Evolutionary conservation across 768 basidiomycete species (phyloP).

Genomic region (Tulasnella sp.): DNA sequence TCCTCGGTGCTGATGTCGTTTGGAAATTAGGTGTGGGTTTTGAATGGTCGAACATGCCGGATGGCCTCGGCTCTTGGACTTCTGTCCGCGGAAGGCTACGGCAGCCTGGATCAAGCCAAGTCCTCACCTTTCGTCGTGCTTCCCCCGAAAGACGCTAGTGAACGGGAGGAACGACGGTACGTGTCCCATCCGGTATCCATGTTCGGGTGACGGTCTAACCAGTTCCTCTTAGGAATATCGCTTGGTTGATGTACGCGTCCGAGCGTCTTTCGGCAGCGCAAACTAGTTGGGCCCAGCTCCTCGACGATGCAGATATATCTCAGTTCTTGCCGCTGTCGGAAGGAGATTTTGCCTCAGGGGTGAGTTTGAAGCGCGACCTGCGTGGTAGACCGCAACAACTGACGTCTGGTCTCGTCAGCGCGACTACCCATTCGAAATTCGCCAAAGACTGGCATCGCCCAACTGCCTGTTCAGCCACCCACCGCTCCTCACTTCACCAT

Average conservation of each 20-base stretch:
- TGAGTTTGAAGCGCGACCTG: slow-evolving; percentile 36
- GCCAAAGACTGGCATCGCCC: slow-evolving; percentile 24
- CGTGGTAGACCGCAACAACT: background rate
- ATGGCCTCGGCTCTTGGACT: slow-evolving; percentile 53
- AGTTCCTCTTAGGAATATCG: slow-evolving; percentile 48
- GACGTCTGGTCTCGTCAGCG: background rate
- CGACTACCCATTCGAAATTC: slow-evolving; percentile 7
- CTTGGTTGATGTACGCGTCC: slow-evolving; percentile 66
- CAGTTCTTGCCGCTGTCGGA: slow-evolving; percentile 63
- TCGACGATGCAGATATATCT: slow-evolving; percentile 71
- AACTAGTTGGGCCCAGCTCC: slow-evolving; percentile 64
- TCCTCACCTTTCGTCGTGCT: slow-evolving; percentile 57
- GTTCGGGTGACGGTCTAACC: background rate
- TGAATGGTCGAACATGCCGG: slow-evolving; percentile 55
- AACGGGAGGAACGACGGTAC: slow-evolving; percentile 56
- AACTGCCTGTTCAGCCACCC: slow-evolving; percentile 17
- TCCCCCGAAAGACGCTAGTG: slow-evolving; percentile 56
- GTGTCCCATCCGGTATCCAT: background rate
- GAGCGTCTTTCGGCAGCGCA: slow-evolving; percentile 64
- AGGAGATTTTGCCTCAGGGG: slow-evolving; percentile 59
- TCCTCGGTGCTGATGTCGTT: background rate
- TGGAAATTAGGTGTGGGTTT: slow-evolving; percentile 54
- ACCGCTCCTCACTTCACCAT: slow-evolving; percentile 3
- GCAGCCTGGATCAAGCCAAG: slow-evolving; percentile 56
- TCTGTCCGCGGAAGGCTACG: slow-evolving; percentile 57